These are phyloP conservation scores for Chrysoporthe cubensis DNA, from an alignment of 2,329 filamentous ascomycete genomes.

Conservation along the genomic window DNA sequence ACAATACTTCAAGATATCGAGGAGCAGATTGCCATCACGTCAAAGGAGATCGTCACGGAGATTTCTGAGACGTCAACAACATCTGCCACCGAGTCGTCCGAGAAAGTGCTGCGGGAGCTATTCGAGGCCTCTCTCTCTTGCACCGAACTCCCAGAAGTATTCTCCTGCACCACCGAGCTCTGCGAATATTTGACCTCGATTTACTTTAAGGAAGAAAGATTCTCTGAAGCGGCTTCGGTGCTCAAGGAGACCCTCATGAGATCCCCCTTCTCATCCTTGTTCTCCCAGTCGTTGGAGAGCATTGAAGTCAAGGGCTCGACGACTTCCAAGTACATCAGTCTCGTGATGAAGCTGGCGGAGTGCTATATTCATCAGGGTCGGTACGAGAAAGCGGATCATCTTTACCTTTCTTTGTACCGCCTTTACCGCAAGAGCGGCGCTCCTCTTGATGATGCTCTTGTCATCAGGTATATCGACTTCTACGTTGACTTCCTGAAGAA, in stretches of 20 bases:
- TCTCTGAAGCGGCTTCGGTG: constrained; percentile 1
- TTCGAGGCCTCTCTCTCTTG: neutral
- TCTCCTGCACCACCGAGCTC: constrained; percentile 3
- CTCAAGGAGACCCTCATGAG: constrained; percentile 7
- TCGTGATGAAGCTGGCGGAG: constrained; percentile 7
- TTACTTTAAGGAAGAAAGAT: constrained; percentile 9
- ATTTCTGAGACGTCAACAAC: neutral
- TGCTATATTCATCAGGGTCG: constrained; percentile 5
- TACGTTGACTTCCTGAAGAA: constrained; percentile 6
- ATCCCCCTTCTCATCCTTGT: neutral
- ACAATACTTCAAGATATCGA: neutral
- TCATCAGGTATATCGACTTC: constrained; percentile 2
- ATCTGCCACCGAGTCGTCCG: constrained; percentile 6
- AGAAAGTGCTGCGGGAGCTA: constrained; percentile 11
- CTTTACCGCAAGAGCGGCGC: constrained; percentile 5
- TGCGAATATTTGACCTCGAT: constrained; percentile 8
- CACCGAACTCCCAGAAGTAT: neutral
- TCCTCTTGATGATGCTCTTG: constrained; percentile 8
- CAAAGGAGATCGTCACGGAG: constrained; percentile 5
- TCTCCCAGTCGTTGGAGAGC: constrained; percentile 4
- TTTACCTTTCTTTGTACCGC: constrained; percentile 4
- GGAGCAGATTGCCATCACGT: constrained; percentile 11
- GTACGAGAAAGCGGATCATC: constrained; percentile 6
- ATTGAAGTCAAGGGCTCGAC: constrained; percentile 8
- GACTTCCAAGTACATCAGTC: neutral